A percentile compares a stretch with the other conserved stretches of the same genome.
These are phyloP conservation scores for Aspergillus transmontanensis DNA, from an alignment of 2,329 filamentous ascomycete species.

Conservation along the genomic window DNA sequence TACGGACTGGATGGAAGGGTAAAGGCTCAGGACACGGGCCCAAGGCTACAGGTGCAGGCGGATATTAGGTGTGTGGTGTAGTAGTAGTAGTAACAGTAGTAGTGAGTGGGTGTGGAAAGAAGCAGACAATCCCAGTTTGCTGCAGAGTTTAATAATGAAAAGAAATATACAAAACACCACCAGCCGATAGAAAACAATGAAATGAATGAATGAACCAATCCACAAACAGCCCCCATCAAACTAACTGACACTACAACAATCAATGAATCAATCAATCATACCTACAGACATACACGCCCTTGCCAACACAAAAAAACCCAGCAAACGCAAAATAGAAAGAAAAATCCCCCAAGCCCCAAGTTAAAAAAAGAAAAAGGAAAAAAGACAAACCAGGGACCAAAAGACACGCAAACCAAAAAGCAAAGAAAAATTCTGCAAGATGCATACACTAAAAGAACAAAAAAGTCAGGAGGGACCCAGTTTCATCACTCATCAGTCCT, in stretches of 20 bases:
- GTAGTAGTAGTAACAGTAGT: not conserved
- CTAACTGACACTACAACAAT: not conserved
- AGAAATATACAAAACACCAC: not conserved
- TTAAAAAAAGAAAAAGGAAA: not conserved
- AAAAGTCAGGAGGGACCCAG: not conserved
- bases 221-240: not conserved
- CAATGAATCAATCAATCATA: too few species aligned
- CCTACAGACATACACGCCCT: not conserved
- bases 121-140: conserved; percentile 5
- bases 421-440: not conserved
- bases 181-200: not conserved
- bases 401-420: not conserved
- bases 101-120: not conserved
- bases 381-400: not conserved
- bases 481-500: not conserved
- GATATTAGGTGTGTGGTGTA: conserved; percentile 6
- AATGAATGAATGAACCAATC: not conserved
- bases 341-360: not conserved
- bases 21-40: conserved; percentile 20
- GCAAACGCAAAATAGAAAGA: not conserved
- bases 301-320: not conserved
- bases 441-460: not conserved
- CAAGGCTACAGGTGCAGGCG: conserved; percentile 12
- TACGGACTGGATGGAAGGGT: conserved; percentile 30
- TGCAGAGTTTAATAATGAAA: conserved; percentile 2